Evolutionary conservation across 768 basidiomycete genomes (phyloP).

Genomic region (Boletus bicolor): DNA sequence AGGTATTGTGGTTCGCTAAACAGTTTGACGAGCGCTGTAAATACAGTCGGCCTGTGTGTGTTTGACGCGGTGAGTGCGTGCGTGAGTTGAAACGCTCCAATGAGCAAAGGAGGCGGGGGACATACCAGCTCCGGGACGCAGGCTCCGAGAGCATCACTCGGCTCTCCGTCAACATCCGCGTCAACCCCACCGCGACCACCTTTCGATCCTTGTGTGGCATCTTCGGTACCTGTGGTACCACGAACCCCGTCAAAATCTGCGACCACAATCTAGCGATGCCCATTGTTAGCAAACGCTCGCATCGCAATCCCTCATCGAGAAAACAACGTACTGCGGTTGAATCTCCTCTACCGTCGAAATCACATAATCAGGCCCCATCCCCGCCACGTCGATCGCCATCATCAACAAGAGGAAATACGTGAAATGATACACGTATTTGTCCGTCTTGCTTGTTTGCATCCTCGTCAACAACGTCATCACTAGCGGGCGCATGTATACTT

Average conservation of each 20-base stretch:
- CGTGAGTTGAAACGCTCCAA: background rate
- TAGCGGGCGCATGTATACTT: constrained; percentile 70
- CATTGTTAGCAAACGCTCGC: no score
- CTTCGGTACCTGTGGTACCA: constrained; percentile 78
- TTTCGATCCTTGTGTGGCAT: constrained; percentile 83
- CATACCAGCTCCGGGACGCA: constrained; percentile 62
- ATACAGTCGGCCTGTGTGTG: constrained; percentile 58
- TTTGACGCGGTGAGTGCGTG: background rate
- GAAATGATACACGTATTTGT: constrained; percentile 82
- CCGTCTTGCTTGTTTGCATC: constrained; percentile 85
- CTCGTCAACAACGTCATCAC: constrained; percentile 79
- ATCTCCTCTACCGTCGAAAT: constrained; percentile 78
- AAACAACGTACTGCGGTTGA: constrained; percentile 63
- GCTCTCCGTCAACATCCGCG: constrained; percentile 74
- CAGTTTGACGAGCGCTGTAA: constrained; percentile 70
- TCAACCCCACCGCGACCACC: constrained; percentile 75
- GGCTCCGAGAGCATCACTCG: constrained; percentile 65
- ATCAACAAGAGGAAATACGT: constrained; percentile 73
- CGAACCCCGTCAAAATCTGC: constrained; percentile 71
- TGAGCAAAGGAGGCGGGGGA: background rate
- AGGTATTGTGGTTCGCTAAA: constrained; percentile 78
- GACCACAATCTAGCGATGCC: constrained; percentile 52
- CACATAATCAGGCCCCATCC: constrained; percentile 75
- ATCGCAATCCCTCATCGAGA: no score
- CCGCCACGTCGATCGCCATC: constrained; percentile 71